Percentiles rank a stretch among this genome's conserved stretches.
phyloP scores from a whole-genome alignment of 2,329 filamentous ascomycete genomes.

The Lecanicillium sp. region DNA sequence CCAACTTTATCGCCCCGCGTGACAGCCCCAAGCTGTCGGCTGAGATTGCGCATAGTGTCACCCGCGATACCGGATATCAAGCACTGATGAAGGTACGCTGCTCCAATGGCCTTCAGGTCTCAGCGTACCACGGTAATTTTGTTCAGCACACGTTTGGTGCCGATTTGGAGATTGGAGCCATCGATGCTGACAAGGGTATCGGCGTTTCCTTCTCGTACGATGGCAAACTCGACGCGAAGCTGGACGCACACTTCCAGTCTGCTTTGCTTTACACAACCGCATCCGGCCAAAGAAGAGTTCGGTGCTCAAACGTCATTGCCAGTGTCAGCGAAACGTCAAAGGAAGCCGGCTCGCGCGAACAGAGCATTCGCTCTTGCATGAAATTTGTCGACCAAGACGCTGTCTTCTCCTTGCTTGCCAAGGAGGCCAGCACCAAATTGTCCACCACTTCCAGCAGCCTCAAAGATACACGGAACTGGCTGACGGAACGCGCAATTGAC shows the following conservation, averaged over 20 bases:
- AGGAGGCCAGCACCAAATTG: slow-evolving; percentile 87
- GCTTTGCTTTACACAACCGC: slow-evolving; percentile 92
- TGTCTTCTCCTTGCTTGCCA: slow-evolving; percentile 78
- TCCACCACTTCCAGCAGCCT: slow-evolving; percentile 59
- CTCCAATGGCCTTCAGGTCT: slow-evolving; percentile 89
- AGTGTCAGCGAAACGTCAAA: slow-evolving; percentile 66
- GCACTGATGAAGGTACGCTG: slow-evolving; percentile 97
- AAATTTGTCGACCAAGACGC: slow-evolving; percentile 95
- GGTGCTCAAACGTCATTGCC: slow-evolving; percentile 89
- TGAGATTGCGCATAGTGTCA: slow-evolving; percentile 80
- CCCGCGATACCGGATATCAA: slow-evolving; percentile 87
- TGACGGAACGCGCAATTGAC: slow-evolving; percentile 90
- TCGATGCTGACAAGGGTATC: slow-evolving; percentile 90
- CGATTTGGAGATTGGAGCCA: slow-evolving; percentile 85
- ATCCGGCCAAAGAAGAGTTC: slow-evolving; percentile 77
- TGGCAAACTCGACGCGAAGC: slow-evolving; percentile 91
- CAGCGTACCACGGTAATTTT: slow-evolving; percentile 93
- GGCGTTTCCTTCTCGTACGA: slow-evolving; percentile 91
- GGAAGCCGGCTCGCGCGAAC: slow-evolving; percentile 27
- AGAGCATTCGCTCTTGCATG: slow-evolving; percentile 70
- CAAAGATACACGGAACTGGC: slow-evolving; percentile 73
- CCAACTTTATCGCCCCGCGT: slow-evolving; percentile 84
- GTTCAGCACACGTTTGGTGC: slow-evolving; percentile 91
- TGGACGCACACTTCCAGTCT: slow-evolving; percentile 96
- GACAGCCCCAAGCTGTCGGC: slow-evolving; percentile 76